A percentile compares a stretch with the other conserved stretches of the same genome.
These are phyloP conservation scores for Fusarium begoniae DNA, from an alignment of 2,329 filamentous ascomycete genomes.

Conservation along the genomic window DNA sequence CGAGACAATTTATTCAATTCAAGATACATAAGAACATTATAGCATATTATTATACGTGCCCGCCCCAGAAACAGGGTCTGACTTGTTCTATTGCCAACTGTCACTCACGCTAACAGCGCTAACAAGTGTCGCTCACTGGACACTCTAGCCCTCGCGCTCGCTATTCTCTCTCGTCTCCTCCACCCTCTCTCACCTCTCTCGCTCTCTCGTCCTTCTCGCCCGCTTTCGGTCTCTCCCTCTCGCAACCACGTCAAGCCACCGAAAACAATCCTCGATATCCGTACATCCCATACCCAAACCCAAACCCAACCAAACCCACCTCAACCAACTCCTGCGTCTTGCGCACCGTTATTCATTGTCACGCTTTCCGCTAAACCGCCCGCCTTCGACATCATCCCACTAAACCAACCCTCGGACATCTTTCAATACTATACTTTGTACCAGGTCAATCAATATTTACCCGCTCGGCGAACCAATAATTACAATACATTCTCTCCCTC, in stretches of 20 bases:
- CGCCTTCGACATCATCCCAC: constrained; percentile 16
- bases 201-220: constrained; percentile 7
- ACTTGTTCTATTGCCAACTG: constrained; percentile 29
- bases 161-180: neutral
- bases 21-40: neutral
- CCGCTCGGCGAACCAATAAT: constrained; percentile 14
- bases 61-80: neutral
- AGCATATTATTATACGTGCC: neutral
- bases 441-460: constrained; percentile 1
- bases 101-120: constrained; percentile 28
- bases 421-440: neutral
- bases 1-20: neutral
- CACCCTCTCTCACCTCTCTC: neutral
- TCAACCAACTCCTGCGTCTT: constrained; percentile 9
- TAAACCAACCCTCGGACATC: neutral
- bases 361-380: constrained; percentile 2
- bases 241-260: constrained; percentile 35
- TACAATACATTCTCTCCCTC: constrained; percentile 13
- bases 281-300: neutral
- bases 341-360: constrained; percentile 23
- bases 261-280: constrained; percentile 28
- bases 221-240: constrained; percentile 35
- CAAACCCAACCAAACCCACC: neutral
- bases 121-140: constrained; percentile 15
- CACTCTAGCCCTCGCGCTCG: constrained; percentile 1